These are phyloP conservation scores for Trichoderma atroviride DNA, from an alignment of 2,329 filamentous ascomycete genomes.

Conservation along the genomic window DNA sequence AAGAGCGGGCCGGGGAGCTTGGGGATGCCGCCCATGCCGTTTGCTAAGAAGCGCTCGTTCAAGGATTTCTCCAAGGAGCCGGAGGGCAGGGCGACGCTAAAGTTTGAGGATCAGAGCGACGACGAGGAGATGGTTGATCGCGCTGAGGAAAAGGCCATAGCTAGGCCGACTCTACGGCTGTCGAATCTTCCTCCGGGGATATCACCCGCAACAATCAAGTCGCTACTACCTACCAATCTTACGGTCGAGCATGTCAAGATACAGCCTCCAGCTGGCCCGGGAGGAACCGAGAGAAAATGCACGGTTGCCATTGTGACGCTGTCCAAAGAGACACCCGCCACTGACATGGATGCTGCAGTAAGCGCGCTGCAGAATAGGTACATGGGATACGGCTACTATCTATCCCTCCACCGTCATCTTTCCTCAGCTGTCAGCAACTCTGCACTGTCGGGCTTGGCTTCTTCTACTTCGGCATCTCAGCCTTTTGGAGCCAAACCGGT, in stretches of 20 bases:
- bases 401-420: slow-evolving; percentile 79
- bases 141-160: slow-evolving; percentile 60
- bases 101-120: slow-evolving; percentile 55
- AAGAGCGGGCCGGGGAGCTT: slow-evolving; percentile 66
- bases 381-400: slow-evolving; percentile 79
- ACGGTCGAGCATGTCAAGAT: slow-evolving; percentile 75
- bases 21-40: slow-evolving; percentile 54
- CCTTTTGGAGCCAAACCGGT: slow-evolving; percentile 79
- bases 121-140: slow-evolving; percentile 53
- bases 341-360: slow-evolving; percentile 80
- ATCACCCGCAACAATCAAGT: slow-evolving; percentile 62
- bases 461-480: slow-evolving; percentile 55
- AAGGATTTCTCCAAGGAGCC: slow-evolving; percentile 45
- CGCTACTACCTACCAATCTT: slow-evolving; percentile 61
- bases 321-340: slow-evolving; percentile 76
- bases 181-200: slow-evolving; percentile 63
- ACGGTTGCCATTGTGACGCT: slow-evolving; percentile 79
- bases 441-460: slow-evolving; percentile 34
- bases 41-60: slow-evolving; percentile 58
- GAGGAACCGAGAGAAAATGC: slow-evolving; percentile 66
- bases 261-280: slow-evolving; percentile 56
- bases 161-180: slow-evolving; percentile 65
- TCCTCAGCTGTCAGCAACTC: slow-evolving; percentile 69
- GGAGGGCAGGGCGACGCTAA: slow-evolving; percentile 37
- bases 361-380: slow-evolving; percentile 81